Evolutionary conservation across 1,139 yeast genomes (phyloP), one percentile per base, ranked within the genome.

Genomic region (Debaryomyces nepalensis): DNA sequence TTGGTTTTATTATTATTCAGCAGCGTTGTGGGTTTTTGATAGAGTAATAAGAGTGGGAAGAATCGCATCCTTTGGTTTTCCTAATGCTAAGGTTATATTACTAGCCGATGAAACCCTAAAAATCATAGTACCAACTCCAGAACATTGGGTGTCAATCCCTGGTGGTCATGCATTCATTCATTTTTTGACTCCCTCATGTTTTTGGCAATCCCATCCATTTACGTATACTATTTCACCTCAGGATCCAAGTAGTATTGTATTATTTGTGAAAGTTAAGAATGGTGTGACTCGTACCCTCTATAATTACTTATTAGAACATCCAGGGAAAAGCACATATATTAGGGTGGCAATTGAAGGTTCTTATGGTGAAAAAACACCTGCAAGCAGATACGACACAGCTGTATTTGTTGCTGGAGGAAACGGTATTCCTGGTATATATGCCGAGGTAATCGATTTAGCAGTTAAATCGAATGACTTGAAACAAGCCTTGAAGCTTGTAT

Each of bases 141-240:
- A 48, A 1, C 52, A 58, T 42, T 75, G 77, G 77, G 57, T 59
- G 21, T 53, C 69, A 0, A 55, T 63, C 21, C 75, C 78, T 9
- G 88, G 88, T n/a, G 82, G 84, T 14, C 84, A 77, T 56, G 82
- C 80, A 0, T 84, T 72, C 53, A 62, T 84, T 38, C 81, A 83
- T 55, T 75, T 82, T 43, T 58, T 77, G 35, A 61, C 70, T 32
- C 71, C 80, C 32, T 56, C 73, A 48, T 75, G 78, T 41, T 84
- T 84, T 49, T 86, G 81, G 82, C 89, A 84, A 56, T 77, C 85
- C 0, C 91, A 84, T 58, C 91, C 91, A 0, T 84, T 84, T 53
- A 81, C 89, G 3, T 60, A 60, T 42, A 57, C 63, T 60, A 77
- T 12, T 51, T 68, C 49, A 58, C 54, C 58, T n/a, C 42, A 54